phyloP scores from a whole-genome alignment of 306 rosid genomes.

The Lathyrus sativus region DNA sequence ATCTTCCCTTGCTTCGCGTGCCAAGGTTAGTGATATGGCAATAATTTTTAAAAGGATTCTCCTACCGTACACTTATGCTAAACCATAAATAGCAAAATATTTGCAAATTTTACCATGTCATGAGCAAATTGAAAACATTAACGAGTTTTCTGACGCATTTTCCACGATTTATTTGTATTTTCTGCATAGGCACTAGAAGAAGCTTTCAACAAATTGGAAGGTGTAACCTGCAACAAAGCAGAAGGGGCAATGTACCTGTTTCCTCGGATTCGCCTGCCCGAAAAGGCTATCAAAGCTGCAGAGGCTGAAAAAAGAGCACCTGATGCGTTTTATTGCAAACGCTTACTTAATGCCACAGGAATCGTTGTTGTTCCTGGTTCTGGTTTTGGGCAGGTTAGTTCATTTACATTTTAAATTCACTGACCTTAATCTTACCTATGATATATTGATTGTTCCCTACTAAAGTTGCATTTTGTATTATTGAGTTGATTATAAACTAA shows the following conservation, averaged over 20 bases:
- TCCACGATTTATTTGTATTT: neutral
- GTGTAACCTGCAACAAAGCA: conserved; percentile 84
- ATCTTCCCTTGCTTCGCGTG: conserved; percentile 83
- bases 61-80: neutral
- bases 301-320: conserved; percentile 64
- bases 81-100: neutral
- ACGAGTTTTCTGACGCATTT: neutral
- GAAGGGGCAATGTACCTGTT: conserved; percentile 95
- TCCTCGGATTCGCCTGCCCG: conserved; percentile 63
- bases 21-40: conserved; percentile 63
- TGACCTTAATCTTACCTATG: neutral
- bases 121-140: neutral
- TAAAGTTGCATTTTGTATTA: too few species aligned
- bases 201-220: conserved; percentile 75
- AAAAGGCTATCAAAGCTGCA: conserved; percentile 82
- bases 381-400: conserved; percentile 89
- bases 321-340: conserved; percentile 73
- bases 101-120: neutral
- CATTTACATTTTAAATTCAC: neutral
- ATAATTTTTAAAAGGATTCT: neutral
- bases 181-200: conserved; percentile 65
- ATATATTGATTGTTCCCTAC: too few species aligned
- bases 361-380: conserved; percentile 89
- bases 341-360: conserved; percentile 81
- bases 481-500: too few species aligned